Base-by-base conservation (phyloP, 176 grass and related monocot species). In the Carex scoparia region DNA sequence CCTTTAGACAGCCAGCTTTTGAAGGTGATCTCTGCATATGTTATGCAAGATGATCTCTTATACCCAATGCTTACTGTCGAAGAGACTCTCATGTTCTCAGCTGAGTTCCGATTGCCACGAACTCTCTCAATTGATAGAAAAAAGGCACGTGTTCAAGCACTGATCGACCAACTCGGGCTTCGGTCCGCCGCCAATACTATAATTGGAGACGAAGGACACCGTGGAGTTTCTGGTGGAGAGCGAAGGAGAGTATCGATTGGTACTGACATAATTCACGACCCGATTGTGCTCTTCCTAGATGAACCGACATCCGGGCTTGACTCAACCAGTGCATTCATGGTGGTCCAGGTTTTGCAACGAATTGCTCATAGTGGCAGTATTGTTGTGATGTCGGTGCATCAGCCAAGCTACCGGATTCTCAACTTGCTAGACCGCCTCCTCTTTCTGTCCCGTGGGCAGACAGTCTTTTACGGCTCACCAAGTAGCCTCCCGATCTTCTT, bases 321-420 rank as follows among this genome's bases (percentile, higher is more conserved):
- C 89, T 98, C 95, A 54, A 98, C 95, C 79, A 98, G 95, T 86
- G 95, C 95, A 9, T 98, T 93, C 90, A 98, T 98, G 95, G 95
- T 98, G 59, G 93, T 95, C 7, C 87, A 89, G 59, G 95, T 98
- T 38, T 88, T 98, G 32, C 93, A 98, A 89, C 73, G 87, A 61
- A 98, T 98, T 75, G 95, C 95, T 5, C 95, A 95, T 32, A 98
- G 95, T 79, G 95, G 95, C 60, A 95, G 95, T 86, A 86, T 98
- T 58, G 95, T 98, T 30, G 75, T 98, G 70, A 98, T 95, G 95
- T 92, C 95, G n/a, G 92, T 98, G 80, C 95, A 98, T 90, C 95
- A 98, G 77, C 95, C 95, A 2, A 98, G 95, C 86, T 98, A 95
- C 79, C 91, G 95, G 44, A 95, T 98, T 82, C 95, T 98, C 37